These are phyloP conservation scores for Daldinia childiae DNA, from an alignment of 495 filamentous ascomycete genomes.

Conservation along the genomic window DNA sequence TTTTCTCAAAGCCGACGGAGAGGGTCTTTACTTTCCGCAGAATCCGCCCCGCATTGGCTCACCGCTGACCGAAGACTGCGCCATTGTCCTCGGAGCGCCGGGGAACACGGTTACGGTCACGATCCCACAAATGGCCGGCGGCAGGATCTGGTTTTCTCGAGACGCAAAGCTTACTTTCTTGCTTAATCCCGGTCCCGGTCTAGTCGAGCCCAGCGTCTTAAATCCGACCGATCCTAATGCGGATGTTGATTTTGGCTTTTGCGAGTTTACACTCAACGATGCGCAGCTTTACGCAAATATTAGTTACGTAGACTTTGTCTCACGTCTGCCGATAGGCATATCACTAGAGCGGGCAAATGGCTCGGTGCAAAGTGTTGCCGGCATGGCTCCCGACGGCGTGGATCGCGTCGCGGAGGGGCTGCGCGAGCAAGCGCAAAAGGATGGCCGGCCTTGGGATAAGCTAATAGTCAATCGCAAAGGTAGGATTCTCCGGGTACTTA, in stretches of 20 bases:
- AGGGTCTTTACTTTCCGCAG: slow-evolving; percentile 51
- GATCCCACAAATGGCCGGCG: slow-evolving; percentile 75
- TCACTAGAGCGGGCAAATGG: slow-evolving; percentile 64
- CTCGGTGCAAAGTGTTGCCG: slow-evolving; percentile 65
- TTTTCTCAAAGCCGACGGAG: slow-evolving; percentile 48
- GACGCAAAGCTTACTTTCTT: slow-evolving; percentile 71
- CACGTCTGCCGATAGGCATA: slow-evolving; percentile 70
- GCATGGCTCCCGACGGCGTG: slow-evolving; percentile 69
- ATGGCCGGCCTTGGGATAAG: slow-evolving; percentile 71
- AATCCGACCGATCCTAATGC: slow-evolving; percentile 76
- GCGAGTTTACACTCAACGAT: slow-evolving; percentile 78
- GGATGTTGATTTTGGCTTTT: slow-evolving; percentile 72
- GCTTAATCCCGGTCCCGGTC: slow-evolving; percentile 73
- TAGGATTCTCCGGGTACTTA: slow-evolving; percentile 62
- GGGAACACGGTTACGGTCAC: slow-evolving; percentile 68
- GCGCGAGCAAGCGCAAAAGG: slow-evolving; percentile 61
- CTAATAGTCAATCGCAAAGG: slow-evolving; percentile 67
- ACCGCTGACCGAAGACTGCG: slow-evolving; percentile 67
- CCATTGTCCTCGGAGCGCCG: slow-evolving; percentile 70
- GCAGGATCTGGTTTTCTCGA: slow-evolving; percentile 74
- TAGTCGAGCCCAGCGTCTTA: slow-evolving; percentile 79
- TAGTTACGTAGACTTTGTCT: slow-evolving; percentile 79
- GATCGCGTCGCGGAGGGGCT: slow-evolving; percentile 64
- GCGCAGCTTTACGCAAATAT: slow-evolving; percentile 81
- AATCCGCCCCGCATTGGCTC: slow-evolving; percentile 51